Evolutionary conservation across 208 protist species (phyloP).

Genomic region (Trypanosoma lewisi): DNA sequence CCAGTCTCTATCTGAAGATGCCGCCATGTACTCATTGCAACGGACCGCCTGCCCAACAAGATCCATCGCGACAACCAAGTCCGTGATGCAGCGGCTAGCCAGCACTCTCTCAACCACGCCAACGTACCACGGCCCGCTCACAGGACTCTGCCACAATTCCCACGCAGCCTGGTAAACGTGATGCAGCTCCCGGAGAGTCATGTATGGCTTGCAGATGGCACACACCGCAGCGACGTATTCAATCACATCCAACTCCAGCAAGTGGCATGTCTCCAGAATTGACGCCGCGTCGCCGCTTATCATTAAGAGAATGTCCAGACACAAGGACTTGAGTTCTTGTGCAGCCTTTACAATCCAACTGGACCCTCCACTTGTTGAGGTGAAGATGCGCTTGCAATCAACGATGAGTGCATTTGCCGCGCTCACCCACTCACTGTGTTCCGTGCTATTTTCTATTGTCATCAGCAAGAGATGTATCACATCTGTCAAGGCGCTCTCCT

Average conservation of each 20-base stretch:
- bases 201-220: conserved; percentile 59
- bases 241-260: conserved; percentile 40
- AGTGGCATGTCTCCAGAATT: conserved; percentile 47
- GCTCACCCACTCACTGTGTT: conserved; percentile 36
- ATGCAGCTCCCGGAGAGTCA: conserved; percentile 45
- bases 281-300: conserved; percentile 59
- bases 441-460: conserved; percentile 4
- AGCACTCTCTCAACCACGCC: conserved; percentile 37
- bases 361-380: background rate
- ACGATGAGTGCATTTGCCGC: conserved; percentile 51
- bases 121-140: conserved; percentile 47
- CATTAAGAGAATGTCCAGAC: conserved; percentile 63
- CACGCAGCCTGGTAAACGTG: conserved; percentile 20
- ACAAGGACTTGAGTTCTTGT: conserved; percentile 49
- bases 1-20: conserved; percentile 13
- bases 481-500: conserved; percentile 57
- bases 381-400: conserved; percentile 48
- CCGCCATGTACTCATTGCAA: conserved; percentile 10
- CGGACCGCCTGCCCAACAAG: conserved; percentile 25
- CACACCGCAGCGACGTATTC: conserved; percentile 71
- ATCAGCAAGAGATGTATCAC: conserved; percentile 52
- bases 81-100: conserved; percentile 28
- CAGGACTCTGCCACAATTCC: conserved; percentile 26
- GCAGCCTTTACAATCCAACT: conserved; percentile 18
- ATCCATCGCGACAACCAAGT: conserved; percentile 51